A percentile compares a stretch with the other conserved stretches of the same genome.
These are phyloP conservation scores for Paulownia fortunei DNA, from an alignment of 257 asterid genomes.

Conservation along the genomic window DNA sequence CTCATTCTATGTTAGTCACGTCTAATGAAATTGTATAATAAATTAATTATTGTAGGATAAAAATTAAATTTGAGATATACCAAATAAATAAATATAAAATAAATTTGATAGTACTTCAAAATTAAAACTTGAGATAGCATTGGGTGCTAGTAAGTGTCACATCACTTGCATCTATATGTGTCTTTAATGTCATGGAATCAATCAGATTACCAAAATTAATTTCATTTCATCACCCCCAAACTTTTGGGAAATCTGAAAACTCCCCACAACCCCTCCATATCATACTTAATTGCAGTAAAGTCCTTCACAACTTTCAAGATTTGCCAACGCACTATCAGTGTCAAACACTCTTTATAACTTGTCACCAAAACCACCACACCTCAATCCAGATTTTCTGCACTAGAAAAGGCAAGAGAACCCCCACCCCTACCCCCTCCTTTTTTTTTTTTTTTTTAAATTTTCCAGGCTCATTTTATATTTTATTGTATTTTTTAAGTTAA, in stretches of 20 bases:
- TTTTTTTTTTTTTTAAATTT: too few species aligned
- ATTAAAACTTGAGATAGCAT: neutral
- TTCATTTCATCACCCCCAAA: conserved; percentile 14
- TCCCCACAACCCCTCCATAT: neutral
- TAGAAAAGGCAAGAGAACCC: conserved; percentile 44
- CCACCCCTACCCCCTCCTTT: too few species aligned
- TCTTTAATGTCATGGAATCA: neutral
- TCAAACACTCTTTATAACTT: neutral
- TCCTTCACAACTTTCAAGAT: conserved; percentile 20
- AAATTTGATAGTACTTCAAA: neutral
- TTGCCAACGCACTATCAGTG: conserved; percentile 7
- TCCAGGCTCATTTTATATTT: too few species aligned
- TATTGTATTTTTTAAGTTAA: too few species aligned
- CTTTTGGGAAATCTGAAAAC: neutral
- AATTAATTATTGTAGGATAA: too few species aligned
- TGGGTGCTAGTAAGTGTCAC: neutral
- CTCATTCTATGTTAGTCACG: too few species aligned
- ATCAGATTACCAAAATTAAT: neutral
- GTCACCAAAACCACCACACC: conserved; percentile 26
- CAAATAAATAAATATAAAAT: too few species aligned
- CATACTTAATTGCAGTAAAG: conserved; percentile 22
- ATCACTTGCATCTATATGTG: neutral
- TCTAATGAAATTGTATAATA: too few species aligned
- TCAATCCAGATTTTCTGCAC: conserved; percentile 44
- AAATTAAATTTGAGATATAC: too few species aligned